Base-by-base conservation (phyloP, 768 basidiomycete genomes). In the Chalciporus chontae region DNA sequence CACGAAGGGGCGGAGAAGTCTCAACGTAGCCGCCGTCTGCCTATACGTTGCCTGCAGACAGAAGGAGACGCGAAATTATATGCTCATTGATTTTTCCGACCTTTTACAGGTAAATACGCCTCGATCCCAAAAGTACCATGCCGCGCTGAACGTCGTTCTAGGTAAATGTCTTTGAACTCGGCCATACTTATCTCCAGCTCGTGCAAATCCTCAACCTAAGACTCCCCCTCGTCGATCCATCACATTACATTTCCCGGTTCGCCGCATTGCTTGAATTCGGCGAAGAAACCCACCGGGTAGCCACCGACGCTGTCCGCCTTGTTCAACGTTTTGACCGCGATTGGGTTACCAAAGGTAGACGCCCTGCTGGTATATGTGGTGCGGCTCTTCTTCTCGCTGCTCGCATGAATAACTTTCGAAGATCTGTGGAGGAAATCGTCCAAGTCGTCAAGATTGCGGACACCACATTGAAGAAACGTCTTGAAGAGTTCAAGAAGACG, bases 361-460 rank as follows among this genome's bases (percentile, higher is more conserved):
- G 96, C 6, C 96, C 96, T 0, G 93, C 96, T 0, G 96, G 96
- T 18, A 94, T 99, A 53, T 99, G 96, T 63, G 96, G 96, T 26
- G 96, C 96, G 0, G 93, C 91, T 23, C 78, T 98, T 24, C 77
- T 98, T 36, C 81, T 99, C 14, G 96, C 96, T 0, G 96, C 94
- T 27, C 84, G 96, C 21, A 98, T 99, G 96, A 97, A 95, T 72
- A 96, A 96, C 68, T 98, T 95, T 63, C 76, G 94, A 38, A 76
- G 96, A 40, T 90, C 87, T 21, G 78, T 97, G 10, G 90, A 94
- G 63, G 96, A 99, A 69, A 89, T 99, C 41, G 94, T 97, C 17
- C 96, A 99, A 64, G 94, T 99, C 14, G 96, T 98, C 57, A 99
- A 98, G 71, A 96, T 97, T 57, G 92, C 94, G n/a, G 94, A 97